A percentile compares a stretch with the other conserved stretches of the same genome.
These are phyloP conservation scores for Daldinia concentrica DNA, from an alignment of 495 filamentous ascomycete genomes.

Conservation along the genomic window DNA sequence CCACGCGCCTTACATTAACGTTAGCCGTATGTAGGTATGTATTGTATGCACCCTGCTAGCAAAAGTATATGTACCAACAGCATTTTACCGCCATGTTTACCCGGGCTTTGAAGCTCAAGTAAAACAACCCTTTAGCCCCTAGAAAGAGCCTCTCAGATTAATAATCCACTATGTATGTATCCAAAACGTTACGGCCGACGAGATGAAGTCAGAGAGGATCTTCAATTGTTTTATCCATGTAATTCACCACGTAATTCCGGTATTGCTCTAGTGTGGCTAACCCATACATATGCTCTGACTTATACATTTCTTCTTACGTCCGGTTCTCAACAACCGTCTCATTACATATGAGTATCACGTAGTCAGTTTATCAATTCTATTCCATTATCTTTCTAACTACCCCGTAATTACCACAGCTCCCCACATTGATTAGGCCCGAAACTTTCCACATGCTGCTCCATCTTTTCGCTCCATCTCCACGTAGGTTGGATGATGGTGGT, in stretches of 20 bases:
- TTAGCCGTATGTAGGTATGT: too few relatives aligned
- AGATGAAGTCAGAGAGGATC: too few relatives aligned
- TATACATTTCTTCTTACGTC: too few relatives aligned
- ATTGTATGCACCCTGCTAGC: not conserved
- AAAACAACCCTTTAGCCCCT: not conserved
- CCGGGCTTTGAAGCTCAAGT: constrained; percentile 3
- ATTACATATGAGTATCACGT: too few relatives aligned
- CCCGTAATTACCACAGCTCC: not conserved
- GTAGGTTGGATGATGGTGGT: constrained; percentile 13
- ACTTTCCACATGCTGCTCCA: not conserved
- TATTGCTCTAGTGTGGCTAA: too few relatives aligned
- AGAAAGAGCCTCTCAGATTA: not conserved
- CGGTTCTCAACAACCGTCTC: too few relatives aligned
- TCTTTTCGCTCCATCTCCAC: not conserved
- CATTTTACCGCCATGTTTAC: constrained; percentile 10
- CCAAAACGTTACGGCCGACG: too few relatives aligned
- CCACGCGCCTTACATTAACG: constrained; percentile 17
- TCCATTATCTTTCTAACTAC: too few relatives aligned
- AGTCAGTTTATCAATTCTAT: too few relatives aligned
- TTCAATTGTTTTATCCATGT: too few relatives aligned
- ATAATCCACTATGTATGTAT: not conserved
- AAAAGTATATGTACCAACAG: constrained; percentile 2
- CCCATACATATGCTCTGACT: too few relatives aligned
- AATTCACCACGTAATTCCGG: too few relatives aligned
- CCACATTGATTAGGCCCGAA: not conserved